Evolutionary conservation across 208 protist species (phyloP).

Genomic region (Trypanosomatidae sp.): DNA sequence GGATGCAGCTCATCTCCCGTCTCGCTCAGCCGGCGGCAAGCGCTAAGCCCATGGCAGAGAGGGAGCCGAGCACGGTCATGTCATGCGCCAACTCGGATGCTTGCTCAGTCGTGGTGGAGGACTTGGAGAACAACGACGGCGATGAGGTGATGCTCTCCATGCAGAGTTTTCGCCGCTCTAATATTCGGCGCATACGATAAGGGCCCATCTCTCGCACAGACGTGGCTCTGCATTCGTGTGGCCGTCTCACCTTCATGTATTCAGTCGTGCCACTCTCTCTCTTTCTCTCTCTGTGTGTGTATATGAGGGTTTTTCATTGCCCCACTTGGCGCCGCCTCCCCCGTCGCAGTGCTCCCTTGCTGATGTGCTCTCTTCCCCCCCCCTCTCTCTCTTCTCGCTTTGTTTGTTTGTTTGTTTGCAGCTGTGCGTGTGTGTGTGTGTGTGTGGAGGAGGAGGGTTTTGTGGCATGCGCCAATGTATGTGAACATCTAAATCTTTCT

Average conservation of each 20-base stretch:
- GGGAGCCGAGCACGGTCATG: not conserved
- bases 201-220: not conserved
- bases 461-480: not conserved
- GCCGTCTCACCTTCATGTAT: too few relatives aligned
- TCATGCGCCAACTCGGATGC: not conserved
- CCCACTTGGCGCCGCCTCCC: too few relatives aligned
- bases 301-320: too few relatives aligned
- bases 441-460: not conserved
- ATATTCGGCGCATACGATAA: constrained; percentile 27
- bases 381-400: too few relatives aligned
- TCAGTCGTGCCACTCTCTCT: too few relatives aligned
- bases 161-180: constrained; percentile 37
- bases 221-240: not conserved
- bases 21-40: not conserved
- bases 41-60: too few relatives aligned
- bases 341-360: too few relatives aligned
- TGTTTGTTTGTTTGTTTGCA: too few relatives aligned
- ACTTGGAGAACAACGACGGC: constrained; percentile 28
- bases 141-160: constrained; percentile 54
- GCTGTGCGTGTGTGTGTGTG: too few relatives aligned
- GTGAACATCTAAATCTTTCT: too few relatives aligned
- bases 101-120: constrained; percentile 14
- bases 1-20: not conserved
- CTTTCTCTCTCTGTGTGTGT: too few relatives aligned
- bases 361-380: too few relatives aligned